These are phyloP conservation scores for Coelastrella sp. DNA, from an alignment of 139 green algal genomes.

Conservation along the genomic window DNA sequence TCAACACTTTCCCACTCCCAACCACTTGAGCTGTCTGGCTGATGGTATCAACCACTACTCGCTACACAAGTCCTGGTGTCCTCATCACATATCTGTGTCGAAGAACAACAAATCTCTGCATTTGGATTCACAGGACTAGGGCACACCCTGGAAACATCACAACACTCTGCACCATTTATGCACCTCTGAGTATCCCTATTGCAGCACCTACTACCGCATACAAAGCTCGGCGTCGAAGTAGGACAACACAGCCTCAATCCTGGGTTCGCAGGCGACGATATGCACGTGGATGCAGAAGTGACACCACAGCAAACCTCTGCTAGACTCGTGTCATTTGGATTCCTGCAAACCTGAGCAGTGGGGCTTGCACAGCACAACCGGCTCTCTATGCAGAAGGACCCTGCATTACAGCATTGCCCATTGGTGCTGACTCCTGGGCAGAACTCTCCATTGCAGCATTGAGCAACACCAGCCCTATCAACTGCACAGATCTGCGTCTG, in stretches of 20 bases:
- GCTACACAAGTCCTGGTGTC: neutral
- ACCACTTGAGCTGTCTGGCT: too few species aligned
- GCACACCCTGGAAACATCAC: neutral
- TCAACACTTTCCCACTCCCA: neutral
- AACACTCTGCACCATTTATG: neutral
- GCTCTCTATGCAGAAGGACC: neutral
- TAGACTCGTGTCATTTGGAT: neutral
- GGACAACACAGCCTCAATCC: constrained; percentile 1
- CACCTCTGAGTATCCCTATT: neutral
- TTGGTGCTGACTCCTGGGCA: neutral
- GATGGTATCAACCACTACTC: too few species aligned
- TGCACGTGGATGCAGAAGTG: neutral
- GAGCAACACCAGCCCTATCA: neutral
- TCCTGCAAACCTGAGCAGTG: neutral
- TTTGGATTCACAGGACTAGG: neutral
- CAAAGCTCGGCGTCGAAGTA: neutral
- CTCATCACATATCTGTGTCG: neutral
- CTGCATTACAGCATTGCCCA: neutral
- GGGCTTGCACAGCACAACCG: neutral
- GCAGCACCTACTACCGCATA: neutral
- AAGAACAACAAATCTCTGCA: neutral
- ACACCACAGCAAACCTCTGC: neutral
- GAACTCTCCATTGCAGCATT: neutral
- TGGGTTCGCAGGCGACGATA: neutral
- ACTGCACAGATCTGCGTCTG: neutral